Evolutionary conservation across 345 rosid genomes (phyloP).

Genomic region (Pistacia atlantica): DNA sequence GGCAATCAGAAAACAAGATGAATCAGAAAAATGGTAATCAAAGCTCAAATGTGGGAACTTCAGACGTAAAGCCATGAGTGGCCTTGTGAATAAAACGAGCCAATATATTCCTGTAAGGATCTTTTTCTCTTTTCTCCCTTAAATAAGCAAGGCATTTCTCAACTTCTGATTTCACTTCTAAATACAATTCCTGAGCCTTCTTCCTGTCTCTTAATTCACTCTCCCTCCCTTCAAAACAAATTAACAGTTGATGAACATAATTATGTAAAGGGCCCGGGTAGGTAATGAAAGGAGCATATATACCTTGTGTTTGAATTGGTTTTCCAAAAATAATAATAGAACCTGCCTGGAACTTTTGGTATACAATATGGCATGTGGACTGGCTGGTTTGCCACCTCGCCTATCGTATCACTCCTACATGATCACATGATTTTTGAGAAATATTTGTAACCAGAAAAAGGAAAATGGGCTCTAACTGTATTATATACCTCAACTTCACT

Average conservation of each 20-base stretch:
- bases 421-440: background rate
- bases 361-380: slow-evolving; percentile 28
- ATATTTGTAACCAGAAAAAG: background rate
- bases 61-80: slow-evolving; percentile 39
- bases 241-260: too few relatives aligned
- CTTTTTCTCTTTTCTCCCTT: too few relatives aligned
- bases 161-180: too few relatives aligned
- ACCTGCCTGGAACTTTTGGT: slow-evolving; percentile 56
- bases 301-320: slow-evolving; percentile 52
- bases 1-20: too few relatives aligned
- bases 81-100: slow-evolving; percentile 45
- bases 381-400: slow-evolving; percentile 48
- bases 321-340: slow-evolving; percentile 54
- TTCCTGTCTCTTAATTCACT: too few relatives aligned
- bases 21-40: slow-evolving; percentile 5
- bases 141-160: too few relatives aligned
- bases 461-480: background rate
- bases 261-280: background rate
- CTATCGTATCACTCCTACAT: slow-evolving; percentile 34
- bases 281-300: too few relatives aligned
- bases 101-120: slow-evolving; percentile 53
- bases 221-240: too few relatives aligned
- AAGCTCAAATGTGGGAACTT: slow-evolving; percentile 63
- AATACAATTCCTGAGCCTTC: too few relatives aligned
- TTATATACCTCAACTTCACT: slow-evolving; percentile 36